These are phyloP conservation scores for Leccinellum luteum DNA, from an alignment of 768 basidiomycete species.

Conservation along the genomic window DNA sequence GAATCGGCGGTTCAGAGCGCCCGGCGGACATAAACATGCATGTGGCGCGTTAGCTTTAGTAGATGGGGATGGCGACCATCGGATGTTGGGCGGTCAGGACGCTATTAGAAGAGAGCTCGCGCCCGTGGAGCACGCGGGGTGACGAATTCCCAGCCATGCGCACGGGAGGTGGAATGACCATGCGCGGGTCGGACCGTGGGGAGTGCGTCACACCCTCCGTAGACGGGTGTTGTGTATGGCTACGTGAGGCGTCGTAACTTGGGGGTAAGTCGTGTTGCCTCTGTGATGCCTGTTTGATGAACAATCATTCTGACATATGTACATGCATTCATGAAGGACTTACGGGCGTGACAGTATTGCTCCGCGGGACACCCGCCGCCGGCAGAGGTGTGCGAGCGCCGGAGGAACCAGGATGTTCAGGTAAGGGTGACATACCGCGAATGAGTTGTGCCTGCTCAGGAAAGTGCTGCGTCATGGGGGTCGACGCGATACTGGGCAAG, in stretches of 20 bases:
- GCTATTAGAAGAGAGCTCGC: constrained; percentile 27
- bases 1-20: background rate
- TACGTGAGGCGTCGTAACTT: constrained; percentile 14
- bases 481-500: constrained; percentile 12
- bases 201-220: constrained; percentile 22
- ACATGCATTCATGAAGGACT: constrained; percentile 4
- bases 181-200: constrained; percentile 25
- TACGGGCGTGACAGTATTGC: constrained; percentile 13
- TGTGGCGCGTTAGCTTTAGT: constrained; percentile 16
- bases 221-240: constrained; percentile 17
- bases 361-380: background rate
- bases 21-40: constrained; percentile 7
- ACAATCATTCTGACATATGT: background rate
- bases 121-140: constrained; percentile 19
- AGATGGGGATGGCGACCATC: constrained; percentile 19
- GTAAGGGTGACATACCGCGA: constrained; percentile 6
- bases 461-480: constrained; percentile 8
- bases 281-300: constrained; percentile 5
- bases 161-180: constrained; percentile 38
- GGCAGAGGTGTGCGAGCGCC: background rate
- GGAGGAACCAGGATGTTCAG: background rate
- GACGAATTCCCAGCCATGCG: constrained; percentile 34
- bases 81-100: constrained; percentile 25
- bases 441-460: constrained; percentile 4
- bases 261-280: constrained; percentile 11